Evolutionary conservation across 2,329 filamentous ascomycete species (phyloP).

Genomic region (Xylaria sp.): DNA sequence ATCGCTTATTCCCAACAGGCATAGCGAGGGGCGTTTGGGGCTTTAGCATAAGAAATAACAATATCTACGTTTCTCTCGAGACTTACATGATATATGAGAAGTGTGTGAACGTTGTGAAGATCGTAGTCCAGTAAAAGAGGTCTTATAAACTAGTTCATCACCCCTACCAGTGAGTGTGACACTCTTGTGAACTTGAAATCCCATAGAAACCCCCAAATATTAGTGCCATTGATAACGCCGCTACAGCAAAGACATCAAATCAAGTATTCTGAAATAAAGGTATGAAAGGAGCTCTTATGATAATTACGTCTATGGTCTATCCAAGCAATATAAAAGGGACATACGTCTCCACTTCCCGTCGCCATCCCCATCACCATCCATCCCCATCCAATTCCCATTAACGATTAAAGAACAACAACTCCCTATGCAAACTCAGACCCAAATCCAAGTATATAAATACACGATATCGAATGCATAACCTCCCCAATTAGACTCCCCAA

Average conservation of each 20-base stretch:
- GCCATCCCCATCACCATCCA: neutral
- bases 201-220: no score
- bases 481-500: neutral
- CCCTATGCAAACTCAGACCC: neutral
- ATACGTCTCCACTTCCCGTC: neutral
- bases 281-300: neutral
- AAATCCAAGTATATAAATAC: conserved; percentile 9
- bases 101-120: neutral
- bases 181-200: no score
- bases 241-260: neutral
- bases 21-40: conserved; percentile 22
- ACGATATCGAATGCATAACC: neutral
- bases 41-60: conserved; percentile 12
- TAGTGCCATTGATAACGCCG: neutral
- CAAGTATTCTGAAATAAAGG: neutral
- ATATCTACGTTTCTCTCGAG: conserved; percentile 11
- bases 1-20: conserved; percentile 3
- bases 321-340: conserved; percentile 1
- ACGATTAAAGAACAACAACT: neutral
- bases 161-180: neutral
- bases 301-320: conserved; percentile 14
- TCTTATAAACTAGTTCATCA: neutral
- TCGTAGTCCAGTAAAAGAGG: neutral
- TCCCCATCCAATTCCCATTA: neutral
- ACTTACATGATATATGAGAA: conserved; percentile 6